Conservation (phyloP, 2,329 filamentous ascomycete species). For the Allantophomopsis cytisporea region DNA sequence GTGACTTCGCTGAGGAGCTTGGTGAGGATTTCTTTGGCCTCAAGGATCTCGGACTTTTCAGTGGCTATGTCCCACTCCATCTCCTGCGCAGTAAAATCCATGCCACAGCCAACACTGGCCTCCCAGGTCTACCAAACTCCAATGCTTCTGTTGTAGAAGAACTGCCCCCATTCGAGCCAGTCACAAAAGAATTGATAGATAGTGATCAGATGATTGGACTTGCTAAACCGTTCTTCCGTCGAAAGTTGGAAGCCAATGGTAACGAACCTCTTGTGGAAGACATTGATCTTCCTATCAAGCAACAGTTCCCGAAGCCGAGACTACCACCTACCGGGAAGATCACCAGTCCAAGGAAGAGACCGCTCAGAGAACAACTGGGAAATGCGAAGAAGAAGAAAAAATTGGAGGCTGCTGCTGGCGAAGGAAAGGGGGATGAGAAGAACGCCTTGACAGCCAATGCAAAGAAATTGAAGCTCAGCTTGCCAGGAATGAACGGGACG, state of each 20-base stretch:
- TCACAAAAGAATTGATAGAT: conserved; percentile 66
- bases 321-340: conserved; percentile 71
- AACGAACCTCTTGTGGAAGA: conserved; percentile 82
- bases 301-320: conserved; percentile 48
- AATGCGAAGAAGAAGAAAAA: conserved; percentile 85
- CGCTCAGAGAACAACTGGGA: conserved; percentile 69
- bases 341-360: conserved; percentile 69
- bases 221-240: conserved; percentile 81
- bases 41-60: conserved; percentile 83
- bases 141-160: conserved; percentile 42
- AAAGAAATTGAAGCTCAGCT: conserved; percentile 35
- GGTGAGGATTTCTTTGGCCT: conserved; percentile 99
- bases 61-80: conserved; percentile 89
- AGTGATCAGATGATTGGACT: conserved; percentile 61
- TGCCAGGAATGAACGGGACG: conserved; percentile 15
- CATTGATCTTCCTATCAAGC: conserved; percentile 86
- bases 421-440: conserved; percentile 23
- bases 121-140: conserved; percentile 42
- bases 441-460: conserved; percentile 25
- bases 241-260: conserved; percentile 73
- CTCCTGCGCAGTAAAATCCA: conserved; percentile 84
- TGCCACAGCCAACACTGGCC: conserved; percentile 70
- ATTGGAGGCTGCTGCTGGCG: conserved; percentile 31
- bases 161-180: conserved; percentile 57
- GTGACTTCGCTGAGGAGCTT: conserved; percentile 94